Evolutionary conservation across 1,139 yeast genomes (phyloP), one percentile per base, ranked within the genome.

Genomic region (Kodamaea fungicola): DNA sequence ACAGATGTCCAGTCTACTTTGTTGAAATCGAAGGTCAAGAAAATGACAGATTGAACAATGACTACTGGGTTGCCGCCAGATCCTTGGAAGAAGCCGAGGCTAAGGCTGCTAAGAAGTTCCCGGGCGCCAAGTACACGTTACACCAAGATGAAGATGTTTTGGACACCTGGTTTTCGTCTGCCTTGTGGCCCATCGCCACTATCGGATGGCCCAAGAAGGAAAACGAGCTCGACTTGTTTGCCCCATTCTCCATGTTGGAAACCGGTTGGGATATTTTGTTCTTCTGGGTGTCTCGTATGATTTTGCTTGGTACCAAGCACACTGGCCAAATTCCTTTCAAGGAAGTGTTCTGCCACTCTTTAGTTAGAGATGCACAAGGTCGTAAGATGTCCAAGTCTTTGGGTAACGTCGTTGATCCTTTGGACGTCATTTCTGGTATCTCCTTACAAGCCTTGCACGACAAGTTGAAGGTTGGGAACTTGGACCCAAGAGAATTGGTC

Each of bases 231-330:
- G 74, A 80, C 54, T 69, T 69, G 43, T 92, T 86, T 65, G 84
- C 78, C 57, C 98, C 98, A 50, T 83, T 89, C 83, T 82, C 94
- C 28, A 72, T 92, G 81, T 74, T 92, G 57, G 98, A 92, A 69
- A 92, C 98, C 37, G 98, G 98, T 51, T 92, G 98, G 98, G 98
- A 92, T 71, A 92, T 92, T 59, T 74, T 92, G 56, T 92, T 92
- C 79, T 92, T 92, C 83, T 92, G 98, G 98, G 97, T 92, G 42
- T 78, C 94, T 32, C 82, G 98, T 70, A 92, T 92, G 98, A 83
- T 92, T 48, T 78, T 92, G 71, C 71, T 92, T 57, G 94, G 97
- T 43, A 62, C 88, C 54, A 89, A 90, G 67, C 74, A 92, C 62
- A 87, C 96, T 26, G 97, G 97, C 36, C 72, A 83, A 42, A 78